These are phyloP conservation scores for Clonostachys sp. DNA, from an alignment of 2,329 filamentous ascomycete genomes.

Conservation along the genomic window DNA sequence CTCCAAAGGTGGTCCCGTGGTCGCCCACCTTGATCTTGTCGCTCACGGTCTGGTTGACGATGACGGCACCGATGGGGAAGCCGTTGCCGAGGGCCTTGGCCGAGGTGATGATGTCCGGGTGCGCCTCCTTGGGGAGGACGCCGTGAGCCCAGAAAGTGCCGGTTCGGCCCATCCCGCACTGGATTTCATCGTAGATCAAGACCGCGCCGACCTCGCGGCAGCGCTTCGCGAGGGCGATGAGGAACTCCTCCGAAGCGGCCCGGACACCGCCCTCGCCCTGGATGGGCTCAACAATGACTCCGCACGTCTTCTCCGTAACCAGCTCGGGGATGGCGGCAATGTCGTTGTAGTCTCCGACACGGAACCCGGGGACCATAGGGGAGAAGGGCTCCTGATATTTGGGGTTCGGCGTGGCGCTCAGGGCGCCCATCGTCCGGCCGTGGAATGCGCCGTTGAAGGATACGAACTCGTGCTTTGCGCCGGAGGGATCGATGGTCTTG, in stretches of 20 bases:
- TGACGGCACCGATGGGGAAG: constrained; percentile 80
- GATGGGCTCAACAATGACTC: constrained; percentile 94
- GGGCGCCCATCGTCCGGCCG: constrained; percentile 88
- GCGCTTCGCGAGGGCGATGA: constrained; percentile 75
- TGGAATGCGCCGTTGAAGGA: constrained; percentile 94
- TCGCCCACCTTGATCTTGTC: constrained; percentile 58
- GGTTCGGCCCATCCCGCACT: constrained; percentile 86
- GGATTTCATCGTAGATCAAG: constrained; percentile 94
- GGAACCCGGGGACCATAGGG: constrained; percentile 93
- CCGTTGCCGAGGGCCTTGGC: constrained; percentile 97
- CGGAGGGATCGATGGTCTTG: constrained; percentile 66
- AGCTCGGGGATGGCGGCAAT: constrained; percentile 64
- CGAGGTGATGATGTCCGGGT: constrained; percentile 90
- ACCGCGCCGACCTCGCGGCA: constrained; percentile 86
- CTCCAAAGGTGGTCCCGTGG: constrained; percentile 91
- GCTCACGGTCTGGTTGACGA: constrained; percentile 31
- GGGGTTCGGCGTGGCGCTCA: constrained; percentile 95
- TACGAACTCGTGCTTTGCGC: constrained; percentile 76
- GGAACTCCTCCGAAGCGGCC: constrained; percentile 76
- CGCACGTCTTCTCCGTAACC: constrained; percentile 82
- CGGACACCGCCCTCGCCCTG: constrained; percentile 95
- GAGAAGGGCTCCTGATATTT: constrained; percentile 96
- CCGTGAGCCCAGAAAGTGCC: constrained; percentile 88
- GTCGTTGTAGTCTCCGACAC: constrained; percentile 83
- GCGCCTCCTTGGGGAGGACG: constrained; percentile 68